Evolutionary conservation across 2,329 filamentous ascomycete species (phyloP).

Genomic region (Penicillium frequentans): DNA sequence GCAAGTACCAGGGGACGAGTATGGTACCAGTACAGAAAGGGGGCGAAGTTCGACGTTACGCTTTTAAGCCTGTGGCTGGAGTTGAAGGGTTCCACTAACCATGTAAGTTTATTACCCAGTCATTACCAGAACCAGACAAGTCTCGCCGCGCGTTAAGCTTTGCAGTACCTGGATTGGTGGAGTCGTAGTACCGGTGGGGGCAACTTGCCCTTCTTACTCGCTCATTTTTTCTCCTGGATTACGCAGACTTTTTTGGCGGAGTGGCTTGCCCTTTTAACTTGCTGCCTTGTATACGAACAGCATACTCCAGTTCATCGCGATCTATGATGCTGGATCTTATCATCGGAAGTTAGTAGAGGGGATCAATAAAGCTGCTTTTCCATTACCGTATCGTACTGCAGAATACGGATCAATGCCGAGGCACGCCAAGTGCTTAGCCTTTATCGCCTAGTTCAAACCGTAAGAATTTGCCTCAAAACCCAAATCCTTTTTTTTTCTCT

Average conservation of each 20-base stretch:
- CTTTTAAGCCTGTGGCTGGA: background rate
- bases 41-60: background rate
- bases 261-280: background rate
- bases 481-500: background rate
- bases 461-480: background rate
- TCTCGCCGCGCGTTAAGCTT: slow-evolving; percentile 4
- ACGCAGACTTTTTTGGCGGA: background rate
- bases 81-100: background rate
- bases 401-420: background rate
- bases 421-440: background rate
- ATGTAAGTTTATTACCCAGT: background rate
- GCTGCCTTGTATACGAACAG: background rate
- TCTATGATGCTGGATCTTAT: background rate
- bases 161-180: slow-evolving; percentile 4
- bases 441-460: background rate
- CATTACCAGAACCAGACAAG: background rate
- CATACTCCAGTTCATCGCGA: background rate
- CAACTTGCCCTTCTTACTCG: background rate
- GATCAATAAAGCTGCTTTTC: too few species aligned
- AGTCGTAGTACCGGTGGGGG: background rate
- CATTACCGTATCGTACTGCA: background rate
- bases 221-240: background rate
- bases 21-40: slow-evolving; percentile 1
- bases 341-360: background rate
- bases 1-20: slow-evolving; percentile 2